Evolutionary conservation across 75 land plant genomes (phyloP).

Genomic region (Cryptomeria japonica): DNA sequence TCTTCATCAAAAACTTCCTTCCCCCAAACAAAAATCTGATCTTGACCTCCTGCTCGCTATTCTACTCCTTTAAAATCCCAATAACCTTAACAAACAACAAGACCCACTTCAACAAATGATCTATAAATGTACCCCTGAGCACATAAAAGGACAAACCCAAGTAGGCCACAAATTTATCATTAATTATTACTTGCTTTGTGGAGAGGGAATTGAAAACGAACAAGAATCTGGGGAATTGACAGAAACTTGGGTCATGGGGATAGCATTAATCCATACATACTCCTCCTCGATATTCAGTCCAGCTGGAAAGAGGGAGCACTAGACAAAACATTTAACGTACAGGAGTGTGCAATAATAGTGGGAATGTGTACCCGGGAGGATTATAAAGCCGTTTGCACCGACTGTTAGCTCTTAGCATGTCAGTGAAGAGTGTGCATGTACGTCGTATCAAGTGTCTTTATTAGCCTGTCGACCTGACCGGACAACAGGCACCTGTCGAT

Average conservation of each 20-base stretch:
- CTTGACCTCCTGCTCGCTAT: background rate
- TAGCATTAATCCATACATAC: background rate
- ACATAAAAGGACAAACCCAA: background rate
- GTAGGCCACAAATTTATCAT: background rate
- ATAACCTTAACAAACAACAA: background rate
- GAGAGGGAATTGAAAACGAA: background rate
- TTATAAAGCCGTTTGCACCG: background rate
- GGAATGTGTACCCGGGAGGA: background rate
- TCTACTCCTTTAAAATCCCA: background rate
- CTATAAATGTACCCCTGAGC: background rate
- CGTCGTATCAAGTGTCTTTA: background rate
- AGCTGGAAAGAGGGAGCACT: background rate
- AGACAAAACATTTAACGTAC: background rate
- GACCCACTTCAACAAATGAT: background rate
- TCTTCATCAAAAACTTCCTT: background rate
- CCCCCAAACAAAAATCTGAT: background rate
- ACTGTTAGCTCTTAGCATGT: background rate
- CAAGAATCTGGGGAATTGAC: background rate
- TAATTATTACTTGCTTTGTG: background rate
- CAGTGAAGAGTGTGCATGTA: background rate
- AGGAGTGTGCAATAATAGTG: background rate
- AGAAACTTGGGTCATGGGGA: slow-evolving; percentile 1
- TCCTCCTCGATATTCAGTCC: background rate
- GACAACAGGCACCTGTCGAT: background rate
- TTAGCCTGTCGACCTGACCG: background rate